Conservation (phyloP, 805 yeast genomes). For the Lipomyces chichibuensis region DNA sequence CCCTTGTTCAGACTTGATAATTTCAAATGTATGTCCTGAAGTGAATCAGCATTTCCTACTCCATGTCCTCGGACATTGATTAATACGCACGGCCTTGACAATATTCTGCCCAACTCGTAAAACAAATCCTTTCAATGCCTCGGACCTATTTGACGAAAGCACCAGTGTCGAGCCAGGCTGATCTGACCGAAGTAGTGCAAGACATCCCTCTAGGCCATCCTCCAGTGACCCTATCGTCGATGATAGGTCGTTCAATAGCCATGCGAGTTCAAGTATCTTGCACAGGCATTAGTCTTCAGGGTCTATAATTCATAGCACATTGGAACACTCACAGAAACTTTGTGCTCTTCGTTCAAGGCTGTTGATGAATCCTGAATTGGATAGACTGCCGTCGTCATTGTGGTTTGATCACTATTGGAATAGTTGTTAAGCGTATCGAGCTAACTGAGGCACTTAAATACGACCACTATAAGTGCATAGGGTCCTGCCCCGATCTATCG, state of each 20-base stretch:
- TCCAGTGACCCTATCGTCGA: slow-evolving; percentile 22
- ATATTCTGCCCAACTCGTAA: slow-evolving; percentile 32
- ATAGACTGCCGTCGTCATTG: slow-evolving; percentile 31
- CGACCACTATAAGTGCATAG: too few relatives aligned
- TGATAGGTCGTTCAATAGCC: slow-evolving; percentile 32
- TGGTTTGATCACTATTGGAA: not conserved
- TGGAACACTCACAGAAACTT: slow-evolving; percentile 26
- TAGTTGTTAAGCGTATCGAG: too few relatives aligned
- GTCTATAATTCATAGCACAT: too few relatives aligned
- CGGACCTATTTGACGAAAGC: slow-evolving; percentile 35
- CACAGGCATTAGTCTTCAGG: not conserved
- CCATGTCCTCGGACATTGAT: not conserved
- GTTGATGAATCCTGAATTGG: slow-evolving; percentile 28
- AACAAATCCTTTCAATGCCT: slow-evolving; percentile 35
- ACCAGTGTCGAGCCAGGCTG: slow-evolving; percentile 35
- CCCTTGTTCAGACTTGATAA: slow-evolving; percentile 31
- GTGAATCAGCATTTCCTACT: not conserved
- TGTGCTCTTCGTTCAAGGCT: slow-evolving; percentile 34
- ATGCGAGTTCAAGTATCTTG: slow-evolving; percentile 34
- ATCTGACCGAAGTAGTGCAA: slow-evolving; percentile 27
- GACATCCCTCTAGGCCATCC: slow-evolving; percentile 33
- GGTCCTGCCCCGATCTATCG: too few relatives aligned
- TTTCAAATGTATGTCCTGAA: slow-evolving; percentile 31
- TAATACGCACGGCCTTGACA: slow-evolving; percentile 34
- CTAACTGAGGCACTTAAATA: too few relatives aligned